Conservation (phyloP, 2,329 filamentous ascomycete species). For the Xylaria sp. region DNA sequence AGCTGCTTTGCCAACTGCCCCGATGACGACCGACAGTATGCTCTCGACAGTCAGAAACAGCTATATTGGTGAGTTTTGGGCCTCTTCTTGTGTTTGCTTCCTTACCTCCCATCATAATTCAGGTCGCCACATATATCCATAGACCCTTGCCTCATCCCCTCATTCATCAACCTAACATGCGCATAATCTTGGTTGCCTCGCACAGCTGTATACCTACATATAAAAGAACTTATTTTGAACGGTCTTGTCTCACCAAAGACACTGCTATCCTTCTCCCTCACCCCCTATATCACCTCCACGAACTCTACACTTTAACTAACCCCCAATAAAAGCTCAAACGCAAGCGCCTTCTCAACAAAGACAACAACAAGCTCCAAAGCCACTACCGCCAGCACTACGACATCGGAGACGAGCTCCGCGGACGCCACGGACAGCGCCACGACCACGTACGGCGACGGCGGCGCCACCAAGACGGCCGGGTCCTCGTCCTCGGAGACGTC, state of each 20-base stretch:
- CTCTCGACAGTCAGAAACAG: conserved; percentile 43
- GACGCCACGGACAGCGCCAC: conserved; percentile 12
- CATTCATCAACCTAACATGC: not conserved
- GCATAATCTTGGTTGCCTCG: not conserved
- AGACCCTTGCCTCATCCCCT: not conserved
- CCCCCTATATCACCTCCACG: not conserved
- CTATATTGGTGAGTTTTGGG: conserved; percentile 46
- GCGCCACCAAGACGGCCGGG: conserved; percentile 6
- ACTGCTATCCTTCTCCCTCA: not conserved
- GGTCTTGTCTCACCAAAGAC: not conserved
- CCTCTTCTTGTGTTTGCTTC: not conserved
- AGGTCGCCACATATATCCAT: not conserved
- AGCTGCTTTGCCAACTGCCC: conserved; percentile 75
- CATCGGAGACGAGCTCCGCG: not conserved
- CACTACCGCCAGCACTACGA: not conserved
- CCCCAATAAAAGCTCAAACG: conserved; percentile 42
- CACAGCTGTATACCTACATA: no score
- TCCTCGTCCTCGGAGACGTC: not conserved
- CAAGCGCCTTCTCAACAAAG: conserved; percentile 45
- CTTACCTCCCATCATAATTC: not conserved
- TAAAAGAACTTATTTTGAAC: not conserved
- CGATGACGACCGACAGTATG: conserved; percentile 51
- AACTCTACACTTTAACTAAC: not conserved
- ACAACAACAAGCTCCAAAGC: conserved; percentile 35
- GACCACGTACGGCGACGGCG: conserved; percentile 1